Evolutionary conservation across 1,139 yeast genomes (phyloP), one percentile per base, ranked within the genome.

Genomic region (Candida glucosophila): DNA sequence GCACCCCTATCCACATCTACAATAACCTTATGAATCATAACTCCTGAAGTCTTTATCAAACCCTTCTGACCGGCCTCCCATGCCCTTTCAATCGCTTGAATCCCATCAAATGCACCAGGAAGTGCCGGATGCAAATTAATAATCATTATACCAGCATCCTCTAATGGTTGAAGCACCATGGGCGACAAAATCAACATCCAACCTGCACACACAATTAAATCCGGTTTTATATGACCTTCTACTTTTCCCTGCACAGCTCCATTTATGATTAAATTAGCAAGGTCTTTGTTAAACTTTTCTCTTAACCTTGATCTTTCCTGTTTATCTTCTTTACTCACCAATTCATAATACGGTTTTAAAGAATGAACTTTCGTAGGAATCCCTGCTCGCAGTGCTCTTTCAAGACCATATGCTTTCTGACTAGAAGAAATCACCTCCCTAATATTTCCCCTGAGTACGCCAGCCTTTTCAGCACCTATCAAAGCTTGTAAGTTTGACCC

Each of bases 41-140:
- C 82, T 1, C 98, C 98, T n/a, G 93, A 95, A 41, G 72, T 72
- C 9, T 67, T 46, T 31, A 81, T 69, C 34, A 69, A 70, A 6
- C 93, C 94, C 24, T 67, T 71, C 47, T 85, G 95, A 22, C 96
- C 96, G 7, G 93, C 94, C 44, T 83, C 66, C 90, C 93, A 88
- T 1, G 96, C 95, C 43, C 97, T 66, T 43, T 90, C 95, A 35
- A 90, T 90, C 13, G 98, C 97, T 55, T 83, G 88, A 7, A 94
- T 88, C 3, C 98, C 98, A 33, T 90, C 96, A 60, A 90, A 90
- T 3, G 88, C 88, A 14, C 95, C 95, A 2, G 98, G 98, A 31
- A 90, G 69, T 1, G 98, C 97, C 3, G 98, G 98, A 49, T 90
- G 98, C 33, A 90, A 60, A 47, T 90, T 90, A 44, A 90, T 86